Evolutionary conservation across 768 basidiomycete species (phyloP), one percentile per base, ranked within the genome.

Genomic region (Russula brevipes): DNA sequence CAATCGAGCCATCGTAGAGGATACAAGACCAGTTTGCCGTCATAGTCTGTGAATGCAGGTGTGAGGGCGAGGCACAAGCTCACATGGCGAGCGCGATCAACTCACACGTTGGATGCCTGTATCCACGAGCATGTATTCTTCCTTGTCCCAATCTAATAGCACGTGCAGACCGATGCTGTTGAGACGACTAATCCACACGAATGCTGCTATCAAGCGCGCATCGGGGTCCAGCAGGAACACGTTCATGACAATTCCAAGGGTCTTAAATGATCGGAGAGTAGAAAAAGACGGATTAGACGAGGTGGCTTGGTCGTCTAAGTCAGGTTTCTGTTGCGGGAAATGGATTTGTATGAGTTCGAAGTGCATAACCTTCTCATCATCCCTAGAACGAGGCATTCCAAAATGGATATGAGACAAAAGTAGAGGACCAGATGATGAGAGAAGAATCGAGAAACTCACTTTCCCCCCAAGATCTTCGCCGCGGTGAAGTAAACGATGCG

Each of bases 11-110:
- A 66, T 88, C 80, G 69, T 80, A 82, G 10, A 88, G 72, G 52
- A 88, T 88, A 68, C 87, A 89, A 24, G 86, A 88, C 88, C 88
- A 89, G 61, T 88, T 89, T 10, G 87, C 85, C 19, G 85, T 86
- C 70, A 79, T 76, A 12, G 81, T 78, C 87, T 88, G 64, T 45
- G 51, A 42, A 33, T 42, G 16, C 35, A 45, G 14, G 38, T 46
- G 33, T 19, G 5, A 14, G 10, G 35, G n/a, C 16, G 30, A 41
- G 24, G 33, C 16, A 45, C 45, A n/a, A n/a, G 30, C n/a, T 51
- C 59, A 57, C 52, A 33, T 12, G 57, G 64, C 5, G n/a, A 56
- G 19, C 19, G 35, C 47, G 17, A 44, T 53, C 8, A 8, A 82
- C 87, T 75, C 69, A 89, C 88, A 69, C 86, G 88, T 75, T 84